Evolutionary conservation across 2,329 filamentous ascomycete genomes (phyloP).

Genomic region (Colletotrichum sp.): DNA sequence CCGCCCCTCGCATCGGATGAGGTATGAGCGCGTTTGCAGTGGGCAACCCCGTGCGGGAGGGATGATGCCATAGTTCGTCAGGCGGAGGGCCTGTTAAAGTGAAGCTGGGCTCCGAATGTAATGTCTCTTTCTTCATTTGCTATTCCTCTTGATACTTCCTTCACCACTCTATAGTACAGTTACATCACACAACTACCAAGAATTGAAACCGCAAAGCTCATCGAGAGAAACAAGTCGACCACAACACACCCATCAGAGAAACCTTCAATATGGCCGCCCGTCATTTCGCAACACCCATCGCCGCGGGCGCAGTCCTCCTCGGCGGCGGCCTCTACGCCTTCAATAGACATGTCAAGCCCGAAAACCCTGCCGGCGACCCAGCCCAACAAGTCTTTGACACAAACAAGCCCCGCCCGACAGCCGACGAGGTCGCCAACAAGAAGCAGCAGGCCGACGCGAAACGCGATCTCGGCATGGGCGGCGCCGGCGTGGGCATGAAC

Average conservation of each 20-base stretch:
- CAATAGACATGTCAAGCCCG: background rate
- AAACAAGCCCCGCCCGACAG: background rate
- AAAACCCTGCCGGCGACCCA: background rate
- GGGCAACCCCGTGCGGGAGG: background rate
- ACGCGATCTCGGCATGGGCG: conserved; percentile 31
- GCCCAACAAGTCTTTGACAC: background rate
- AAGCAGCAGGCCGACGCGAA: conserved; percentile 29
- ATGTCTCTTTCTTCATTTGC: background rate
- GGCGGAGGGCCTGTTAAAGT: background rate
- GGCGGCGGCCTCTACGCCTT: conserved; percentile 18
- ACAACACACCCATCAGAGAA: background rate
- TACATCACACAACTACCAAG: background rate
- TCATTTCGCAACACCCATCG: background rate
- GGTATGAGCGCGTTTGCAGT: background rate
- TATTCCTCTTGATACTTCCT: background rate
- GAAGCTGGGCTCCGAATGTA: background rate
- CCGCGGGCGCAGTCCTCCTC: conserved; percentile 10
- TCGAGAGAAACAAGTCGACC: background rate
- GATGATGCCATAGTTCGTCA: conserved; percentile 23
- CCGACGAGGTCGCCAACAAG: conserved; percentile 5
- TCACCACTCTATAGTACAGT: background rate
- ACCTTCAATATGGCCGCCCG: conserved; percentile 1
- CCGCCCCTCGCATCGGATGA: background rate
- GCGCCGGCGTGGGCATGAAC: conserved; percentile 36
- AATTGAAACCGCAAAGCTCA: background rate